Evolutionary conservation across 2,329 filamentous ascomycete genomes (phyloP), one percentile per base, ranked within the genome.

Genomic region (Colletotrichum sp.): DNA sequence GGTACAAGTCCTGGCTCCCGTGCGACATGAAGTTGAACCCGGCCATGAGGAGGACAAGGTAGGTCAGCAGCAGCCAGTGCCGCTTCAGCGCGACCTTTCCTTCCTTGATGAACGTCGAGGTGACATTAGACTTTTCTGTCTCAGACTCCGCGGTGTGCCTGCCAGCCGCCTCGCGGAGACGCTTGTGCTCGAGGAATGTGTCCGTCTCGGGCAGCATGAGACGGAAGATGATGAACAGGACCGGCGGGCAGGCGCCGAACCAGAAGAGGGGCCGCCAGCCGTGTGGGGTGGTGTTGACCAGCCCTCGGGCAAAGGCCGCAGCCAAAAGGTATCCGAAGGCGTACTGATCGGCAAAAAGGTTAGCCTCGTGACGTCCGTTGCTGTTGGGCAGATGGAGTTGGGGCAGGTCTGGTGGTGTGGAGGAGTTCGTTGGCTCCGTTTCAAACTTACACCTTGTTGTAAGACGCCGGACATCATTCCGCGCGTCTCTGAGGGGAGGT

Each of bases 11-110:
- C 82, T 94, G 84, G 26, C 91, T 94, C 69, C 94, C 94, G 81
- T 96, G 94, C 21, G 92, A 94, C 94, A 97, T 96, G 82, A 97
- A 97, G 85, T 97, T 98, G 87, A 98, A 97, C 5, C 95, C 95
- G 3, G 95, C 93, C 95, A 97, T 97, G 52, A 98, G 87, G 24
- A 98, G 87, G 8, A 98, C 94, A 73, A 98, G 88, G 84, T 98
- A 98, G 43, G 92, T 86, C 71, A 98, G 87, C 4, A 97, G 84
- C 16, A 95, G 78, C 96, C 96, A 98, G 84, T 98, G 95, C 13
- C 91, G 90, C 83, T 91, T 93, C 34, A 98, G 81, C 0, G 95
- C 95, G 1, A 96, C 91, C 79, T 94, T 94, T 76, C 94, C 95
- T 84, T 98, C 95, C 1, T 89, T 85, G 30, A 96, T 69, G 82